Conservation (phyloP, 23 red algal genomes). For the Gracilaria vermiculophylla region DNA sequence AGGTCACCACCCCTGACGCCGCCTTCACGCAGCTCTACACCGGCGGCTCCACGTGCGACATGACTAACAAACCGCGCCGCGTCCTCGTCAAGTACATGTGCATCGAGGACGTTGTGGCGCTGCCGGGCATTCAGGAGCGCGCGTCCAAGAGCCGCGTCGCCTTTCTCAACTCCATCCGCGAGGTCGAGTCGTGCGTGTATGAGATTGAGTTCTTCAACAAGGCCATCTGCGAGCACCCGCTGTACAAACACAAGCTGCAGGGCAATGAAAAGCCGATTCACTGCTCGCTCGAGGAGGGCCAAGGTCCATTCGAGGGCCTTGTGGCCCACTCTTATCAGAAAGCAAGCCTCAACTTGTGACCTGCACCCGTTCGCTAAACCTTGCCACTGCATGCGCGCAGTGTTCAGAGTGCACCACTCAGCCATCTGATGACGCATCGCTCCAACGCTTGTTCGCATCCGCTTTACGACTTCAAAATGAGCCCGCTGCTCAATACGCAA, state of each 20-base stretch:
- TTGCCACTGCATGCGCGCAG: too few species aligned
- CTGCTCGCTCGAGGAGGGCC: constrained; percentile 34
- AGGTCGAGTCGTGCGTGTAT: constrained; percentile 80
- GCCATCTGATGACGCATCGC: too few species aligned
- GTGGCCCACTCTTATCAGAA: constrained; percentile 15
- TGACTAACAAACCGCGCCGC: constrained; percentile 65
- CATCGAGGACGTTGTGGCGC: constrained; percentile 34
- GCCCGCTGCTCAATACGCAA: too few species aligned
- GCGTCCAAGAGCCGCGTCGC: neutral
- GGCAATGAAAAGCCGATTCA: constrained; percentile 27
- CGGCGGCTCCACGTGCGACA: constrained; percentile 75
- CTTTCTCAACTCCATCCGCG: constrained; percentile 62
- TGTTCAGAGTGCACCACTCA: neutral
- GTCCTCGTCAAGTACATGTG: constrained; percentile 76
- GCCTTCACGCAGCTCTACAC: constrained; percentile 63
- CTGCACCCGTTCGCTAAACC: neutral
- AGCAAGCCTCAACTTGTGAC: constrained; percentile 56
- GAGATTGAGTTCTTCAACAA: constrained; percentile 78
- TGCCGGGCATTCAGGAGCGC: neutral
- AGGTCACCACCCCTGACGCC: constrained; percentile 16
- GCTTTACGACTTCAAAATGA: too few species aligned
- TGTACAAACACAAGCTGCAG: constrained; percentile 34
- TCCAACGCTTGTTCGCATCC: too few species aligned
- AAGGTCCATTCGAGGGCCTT: constrained; percentile 55
- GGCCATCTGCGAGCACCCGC: constrained; percentile 64